phyloP scores from a whole-genome alignment of 768 basidiomycete genomes.

The Tricholoma saponaceum region DNA sequence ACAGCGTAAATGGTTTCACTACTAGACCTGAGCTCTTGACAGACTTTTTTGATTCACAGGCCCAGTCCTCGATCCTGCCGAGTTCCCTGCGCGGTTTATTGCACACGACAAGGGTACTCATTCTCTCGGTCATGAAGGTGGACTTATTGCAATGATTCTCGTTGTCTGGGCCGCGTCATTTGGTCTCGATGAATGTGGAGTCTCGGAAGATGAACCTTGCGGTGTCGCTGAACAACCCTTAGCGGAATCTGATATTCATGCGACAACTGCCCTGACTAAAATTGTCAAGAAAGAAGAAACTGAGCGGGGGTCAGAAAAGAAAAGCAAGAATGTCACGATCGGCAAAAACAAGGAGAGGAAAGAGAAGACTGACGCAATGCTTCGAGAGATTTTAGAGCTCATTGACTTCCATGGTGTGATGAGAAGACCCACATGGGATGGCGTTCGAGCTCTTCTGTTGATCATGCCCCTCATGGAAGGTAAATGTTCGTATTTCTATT shows the following conservation, averaged over 20 bases:
- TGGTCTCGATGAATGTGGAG: conserved; percentile 78
- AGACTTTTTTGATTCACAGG: conserved; percentile 40
- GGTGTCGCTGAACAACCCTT: conserved; percentile 9
- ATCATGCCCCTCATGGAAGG: conserved; percentile 83
- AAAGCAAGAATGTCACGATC: conserved; percentile 24
- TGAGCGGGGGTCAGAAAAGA: conserved; percentile 6
- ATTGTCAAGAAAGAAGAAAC: conserved; percentile 3
- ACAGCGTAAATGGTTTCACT: conserved; percentile 54
- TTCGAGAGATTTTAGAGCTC: conserved; percentile 71
- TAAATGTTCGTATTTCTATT: conserved; percentile 22
- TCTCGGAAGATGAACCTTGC: conserved; percentile 35
- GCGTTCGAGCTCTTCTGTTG: conserved; percentile 74
- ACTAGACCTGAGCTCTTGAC: background rate
- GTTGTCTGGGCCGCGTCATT: conserved; percentile 90
- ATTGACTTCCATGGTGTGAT: conserved; percentile 79
- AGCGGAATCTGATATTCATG: conserved; percentile 15
- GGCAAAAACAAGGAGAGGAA: conserved; percentile 39
- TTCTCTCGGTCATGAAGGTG: conserved; percentile 66
- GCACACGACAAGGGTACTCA: conserved; percentile 61
- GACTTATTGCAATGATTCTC: conserved; percentile 72
- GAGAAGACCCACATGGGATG: conserved; percentile 83
- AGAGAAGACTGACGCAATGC: conserved; percentile 61
- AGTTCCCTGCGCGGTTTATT: conserved; percentile 71
- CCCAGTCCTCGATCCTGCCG: conserved; percentile 77
- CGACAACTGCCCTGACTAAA: conserved; percentile 2